Evolutionary conservation across 2,329 filamentous ascomycete genomes (phyloP), one percentile per base, ranked within the genome.

Genomic region (Cladosporium halotolerans): DNA sequence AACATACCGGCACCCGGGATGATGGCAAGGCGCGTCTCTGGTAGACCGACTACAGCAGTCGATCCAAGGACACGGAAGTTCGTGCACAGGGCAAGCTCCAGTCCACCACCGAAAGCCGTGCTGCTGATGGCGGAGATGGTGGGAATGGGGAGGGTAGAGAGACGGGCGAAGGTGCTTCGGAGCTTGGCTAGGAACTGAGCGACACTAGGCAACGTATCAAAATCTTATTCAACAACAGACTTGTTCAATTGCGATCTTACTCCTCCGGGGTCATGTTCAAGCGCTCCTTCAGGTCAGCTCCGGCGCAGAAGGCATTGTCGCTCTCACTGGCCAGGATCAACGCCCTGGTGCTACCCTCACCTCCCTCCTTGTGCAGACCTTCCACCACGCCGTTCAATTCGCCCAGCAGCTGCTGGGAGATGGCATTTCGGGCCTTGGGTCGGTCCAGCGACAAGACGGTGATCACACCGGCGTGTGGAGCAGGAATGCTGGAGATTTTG

Each of bases 241-340:
- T 28, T 38, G 11, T 36, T 13, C 19, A 52, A 52, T 43, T 19
- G 3, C 9, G 23, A 28, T 48, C 34, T 28, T 42, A 95, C 90
- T 96, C 86, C 62, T 89, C 81, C 56, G 78, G 79, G 1, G 82
- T 85, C 71, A 96, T 93, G 3, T 78, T 81, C 55, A 80, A 79
- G 28, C 92, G 77, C 76, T 96, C 92, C 68, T 96, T 97, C 64
- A 99, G 73, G 68, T 99, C 93, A 3, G 93, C 93, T 36, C 93
- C 93, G 0, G 93, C 89, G 71, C 93, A 99, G 70, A 99, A 99
- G 63, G 84, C 86, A 19, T 82, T 78, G 62, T 96, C 89, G n/a
- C 89, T 80, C 39, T 89, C 88, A 65, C 88, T 95, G 9, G 89
- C 87, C 13, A 99, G 63, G 39, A 99, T 82, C 61, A 99, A 70